phyloP scores from a whole-genome alignment of 257 asterid genomes.

The Plantago elongata region DNA sequence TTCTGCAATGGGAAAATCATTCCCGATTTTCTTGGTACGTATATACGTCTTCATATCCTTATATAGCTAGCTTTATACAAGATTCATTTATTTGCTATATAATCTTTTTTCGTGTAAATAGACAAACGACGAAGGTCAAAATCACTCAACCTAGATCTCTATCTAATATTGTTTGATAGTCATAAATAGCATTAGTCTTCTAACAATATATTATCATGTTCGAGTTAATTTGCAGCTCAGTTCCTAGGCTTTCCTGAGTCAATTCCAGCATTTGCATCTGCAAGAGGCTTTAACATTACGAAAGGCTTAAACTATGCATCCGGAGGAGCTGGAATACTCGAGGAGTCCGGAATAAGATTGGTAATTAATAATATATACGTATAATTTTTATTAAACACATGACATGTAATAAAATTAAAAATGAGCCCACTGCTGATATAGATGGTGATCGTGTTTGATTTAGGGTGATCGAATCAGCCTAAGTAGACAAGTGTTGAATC shows the following conservation, averaged over 20 bases:
- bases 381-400: background rate
- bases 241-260: background rate
- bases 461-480: background rate
- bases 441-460: background rate
- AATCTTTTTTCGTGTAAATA: too few species aligned
- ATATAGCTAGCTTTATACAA: too few species aligned
- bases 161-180: too few species aligned
- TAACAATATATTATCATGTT: too few species aligned
- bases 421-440: too few species aligned
- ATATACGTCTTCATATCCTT: slow-evolving; percentile 15
- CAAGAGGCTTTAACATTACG: background rate
- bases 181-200: too few species aligned
- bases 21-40: slow-evolving; percentile 37
- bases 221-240: slow-evolving; percentile 1
- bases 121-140: too few species aligned
- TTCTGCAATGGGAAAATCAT: slow-evolving; percentile 38
- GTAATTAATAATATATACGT: background rate
- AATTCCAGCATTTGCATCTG: background rate
- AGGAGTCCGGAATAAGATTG: background rate
- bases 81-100: too few species aligned
- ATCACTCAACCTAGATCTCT: too few species aligned
- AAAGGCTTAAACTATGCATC: slow-evolving; percentile 11
- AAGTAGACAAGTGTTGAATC: background rate
- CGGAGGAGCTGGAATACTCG: slow-evolving; percentile 5
- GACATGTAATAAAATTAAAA: too few species aligned